Base-by-base conservation (phyloP, 257 asterid species). In the Handroanthus guayacan region DNA sequence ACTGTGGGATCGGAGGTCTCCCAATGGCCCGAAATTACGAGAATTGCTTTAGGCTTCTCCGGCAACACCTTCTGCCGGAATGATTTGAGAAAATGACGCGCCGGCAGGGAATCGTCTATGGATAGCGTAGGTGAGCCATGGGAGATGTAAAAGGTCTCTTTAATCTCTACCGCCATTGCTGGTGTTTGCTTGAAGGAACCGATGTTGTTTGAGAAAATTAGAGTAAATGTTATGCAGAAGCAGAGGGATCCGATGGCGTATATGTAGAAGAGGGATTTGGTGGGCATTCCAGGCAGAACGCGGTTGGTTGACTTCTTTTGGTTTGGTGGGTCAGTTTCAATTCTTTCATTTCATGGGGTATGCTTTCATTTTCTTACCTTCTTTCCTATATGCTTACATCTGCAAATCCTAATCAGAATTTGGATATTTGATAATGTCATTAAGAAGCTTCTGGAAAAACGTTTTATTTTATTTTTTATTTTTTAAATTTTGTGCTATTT, bases 121-220 rank as follows among this genome's bases (percentile, higher is more conserved):
- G 91, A 84, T n/a, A 87, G 87, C 45, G 86, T 87, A 0, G 92
- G 92, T 4, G 92, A 81, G 50, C 91, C 91, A 77, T 87, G 91
- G 1, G 91, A 87, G 17, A 85, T 83, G 84, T 79, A 85, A 69
- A 85, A 87, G 0, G 92, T 87, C 13, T 87, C 83, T 9, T 56
- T 82, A 43, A 80, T 76, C 10, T 68, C 80, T 50, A 11, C 51
- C 77, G 63, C 75, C 67, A 71, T 71, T 43, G 41, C 2, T 2
- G 38, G 12, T 31, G 72, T 31, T 41, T 12, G 18, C 14, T 55
- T 55, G 31, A 25, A 25, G 31, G 31, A 25, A 25, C 61, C 58
- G 17, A 77, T 47, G 13, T 17, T 1, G 80, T 11, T 37, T 34
- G 81, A 25, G 72, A 70, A 56, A 38, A 69, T 60, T 14, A 79